These are phyloP conservation scores for Neurospora discreta DNA, from an alignment of 495 filamentous ascomycete species.

Conservation along the genomic window DNA sequence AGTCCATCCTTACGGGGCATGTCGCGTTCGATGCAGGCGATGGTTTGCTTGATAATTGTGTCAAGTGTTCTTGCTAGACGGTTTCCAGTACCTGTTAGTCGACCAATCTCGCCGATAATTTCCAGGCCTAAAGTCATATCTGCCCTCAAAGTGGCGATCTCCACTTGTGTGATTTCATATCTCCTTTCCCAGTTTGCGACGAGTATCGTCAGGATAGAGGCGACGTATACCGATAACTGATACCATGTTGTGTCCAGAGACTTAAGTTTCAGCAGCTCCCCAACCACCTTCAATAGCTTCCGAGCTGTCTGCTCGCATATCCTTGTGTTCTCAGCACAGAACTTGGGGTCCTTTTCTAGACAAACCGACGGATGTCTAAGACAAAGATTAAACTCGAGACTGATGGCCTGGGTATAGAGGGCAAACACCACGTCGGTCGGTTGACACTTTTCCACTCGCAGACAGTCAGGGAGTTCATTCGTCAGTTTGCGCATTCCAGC, in stretches of 20 bases:
- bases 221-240: constrained; percentile 55
- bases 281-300: constrained; percentile 49
- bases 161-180: constrained; percentile 40
- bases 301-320: constrained; percentile 56
- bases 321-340: constrained; percentile 53
- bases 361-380: constrained; percentile 65
- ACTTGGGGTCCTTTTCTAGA: constrained; percentile 44
- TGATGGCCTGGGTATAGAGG: constrained; percentile 36
- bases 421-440: constrained; percentile 42
- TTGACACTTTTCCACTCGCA: constrained; percentile 36
- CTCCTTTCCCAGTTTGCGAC: constrained; percentile 59
- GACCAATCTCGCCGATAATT: constrained; percentile 54
- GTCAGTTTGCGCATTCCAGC: constrained; percentile 24
- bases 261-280: constrained; percentile 46
- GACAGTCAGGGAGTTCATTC: constrained; percentile 44
- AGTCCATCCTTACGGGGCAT: constrained; percentile 16
- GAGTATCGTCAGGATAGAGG: constrained; percentile 60
- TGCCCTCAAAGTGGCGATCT: constrained; percentile 42
- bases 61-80: constrained; percentile 26
- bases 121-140: constrained; percentile 62
- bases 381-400: constrained; percentile 36
- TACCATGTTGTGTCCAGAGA: constrained; percentile 80
- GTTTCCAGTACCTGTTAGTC: constrained; percentile 32
- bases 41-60: constrained; percentile 31
- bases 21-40: constrained; percentile 34